A percentile compares a stretch with the other conserved stretches of the same genome.
Evolutionary conservation across 495 filamentous ascomycete species (phyloP).

Genomic region (Penicillium simplicissimum): DNA sequence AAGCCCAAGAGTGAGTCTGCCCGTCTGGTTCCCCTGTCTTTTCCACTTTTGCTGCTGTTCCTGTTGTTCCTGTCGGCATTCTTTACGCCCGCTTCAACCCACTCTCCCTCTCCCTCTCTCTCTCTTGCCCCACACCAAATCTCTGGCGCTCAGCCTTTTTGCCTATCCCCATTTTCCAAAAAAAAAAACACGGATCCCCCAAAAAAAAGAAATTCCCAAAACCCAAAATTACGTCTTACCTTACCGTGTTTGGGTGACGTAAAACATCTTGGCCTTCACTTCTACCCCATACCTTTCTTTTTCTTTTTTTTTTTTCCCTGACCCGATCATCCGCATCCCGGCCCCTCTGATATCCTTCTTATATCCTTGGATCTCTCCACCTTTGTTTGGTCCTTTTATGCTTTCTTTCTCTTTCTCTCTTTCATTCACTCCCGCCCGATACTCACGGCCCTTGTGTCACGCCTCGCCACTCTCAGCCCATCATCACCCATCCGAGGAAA

Average conservation of each 20-base stretch:
- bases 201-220: background rate
- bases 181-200: conserved; percentile 6
- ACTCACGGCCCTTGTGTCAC: background rate
- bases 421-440: conserved; percentile 1
- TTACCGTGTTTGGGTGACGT: conserved; percentile 28
- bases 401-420: conserved; percentile 13
- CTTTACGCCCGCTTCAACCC: conserved; percentile 23
- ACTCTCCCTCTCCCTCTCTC: too few relatives aligned
- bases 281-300: conserved; percentile 29
- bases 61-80: conserved; percentile 27
- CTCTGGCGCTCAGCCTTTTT: conserved; percentile 26
- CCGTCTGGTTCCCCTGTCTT: conserved; percentile 1
- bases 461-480: background rate
- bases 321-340: conserved; percentile 25
- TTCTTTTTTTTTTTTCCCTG: background rate
- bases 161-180: conserved; percentile 6
- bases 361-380: conserved; percentile 23
- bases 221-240: conserved; percentile 21
- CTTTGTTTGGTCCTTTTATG: conserved; percentile 17
- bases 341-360: conserved; percentile 18
- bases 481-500: background rate
- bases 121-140: conserved; percentile 30
- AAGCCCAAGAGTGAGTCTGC: conserved; percentile 15
- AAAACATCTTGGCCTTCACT: conserved; percentile 33
- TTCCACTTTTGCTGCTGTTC: background rate